phyloP scores from a whole-genome alignment of 768 basidiomycete genomes.

The Dioszegia crocea region DNA sequence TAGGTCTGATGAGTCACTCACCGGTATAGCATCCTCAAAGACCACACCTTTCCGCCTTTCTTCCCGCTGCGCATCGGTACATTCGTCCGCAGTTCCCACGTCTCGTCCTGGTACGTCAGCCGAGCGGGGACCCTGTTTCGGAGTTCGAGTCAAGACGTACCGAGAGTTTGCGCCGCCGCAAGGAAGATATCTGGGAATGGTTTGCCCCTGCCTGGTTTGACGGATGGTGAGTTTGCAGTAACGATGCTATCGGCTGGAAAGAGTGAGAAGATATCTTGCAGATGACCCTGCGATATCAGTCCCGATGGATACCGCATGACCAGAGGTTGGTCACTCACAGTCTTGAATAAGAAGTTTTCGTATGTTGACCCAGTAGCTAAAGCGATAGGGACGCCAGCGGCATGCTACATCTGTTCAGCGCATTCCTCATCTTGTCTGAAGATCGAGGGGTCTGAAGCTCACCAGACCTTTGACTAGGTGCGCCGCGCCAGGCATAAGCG shows the following conservation, averaged over 20 bases:
- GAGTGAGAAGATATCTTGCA: constrained; percentile 43
- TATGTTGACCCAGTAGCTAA: constrained; percentile 43
- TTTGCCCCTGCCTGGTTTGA: constrained; percentile 46
- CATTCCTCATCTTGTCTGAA: too few species aligned
- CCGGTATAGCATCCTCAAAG: constrained; percentile 47
- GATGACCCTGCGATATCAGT: constrained; percentile 29
- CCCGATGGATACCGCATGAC: background rate
- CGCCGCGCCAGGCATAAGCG: constrained; percentile 43
- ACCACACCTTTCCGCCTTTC: constrained; percentile 41
- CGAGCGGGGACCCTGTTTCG: background rate
- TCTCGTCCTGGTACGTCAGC: constrained; percentile 25
- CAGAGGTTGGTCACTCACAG: constrained; percentile 17
- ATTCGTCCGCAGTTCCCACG: constrained; percentile 38
- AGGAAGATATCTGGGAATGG: constrained; percentile 48
- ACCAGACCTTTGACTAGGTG: constrained; percentile 42
- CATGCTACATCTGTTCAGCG: constrained; percentile 24
- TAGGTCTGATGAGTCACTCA: constrained; percentile 6
- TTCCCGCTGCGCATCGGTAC: constrained; percentile 28
- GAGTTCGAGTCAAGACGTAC: constrained; percentile 21
- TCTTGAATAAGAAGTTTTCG: constrained; percentile 34
- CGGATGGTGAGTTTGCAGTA: constrained; percentile 43
- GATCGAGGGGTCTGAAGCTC: background rate
- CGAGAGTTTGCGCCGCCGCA: constrained; percentile 45
- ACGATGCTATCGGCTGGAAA: constrained; percentile 43
- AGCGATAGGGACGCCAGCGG: constrained; percentile 44